Conservation (phyloP, 75 land plant genomes). For the Sequoiadendron giganteum region DNA sequence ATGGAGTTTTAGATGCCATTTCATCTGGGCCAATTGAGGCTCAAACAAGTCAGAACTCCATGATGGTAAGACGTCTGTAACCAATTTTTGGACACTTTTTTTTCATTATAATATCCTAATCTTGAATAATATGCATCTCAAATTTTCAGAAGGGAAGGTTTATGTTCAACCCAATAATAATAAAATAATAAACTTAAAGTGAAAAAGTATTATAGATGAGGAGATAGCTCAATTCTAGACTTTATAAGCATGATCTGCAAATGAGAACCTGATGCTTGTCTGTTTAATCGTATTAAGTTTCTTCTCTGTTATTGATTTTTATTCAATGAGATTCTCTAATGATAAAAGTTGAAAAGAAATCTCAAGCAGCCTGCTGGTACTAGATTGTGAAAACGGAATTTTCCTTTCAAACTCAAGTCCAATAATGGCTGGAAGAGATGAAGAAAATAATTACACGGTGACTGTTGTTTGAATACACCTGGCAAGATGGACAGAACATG, state of each 20-base stretch:
- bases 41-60: constrained; percentile 51
- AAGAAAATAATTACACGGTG: neutral
- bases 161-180: neutral
- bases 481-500: neutral
- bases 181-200: neutral
- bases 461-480: neutral
- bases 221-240: neutral
- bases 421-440: neutral
- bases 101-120: neutral
- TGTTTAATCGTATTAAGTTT: neutral
- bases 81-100: neutral
- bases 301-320: neutral
- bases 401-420: neutral
- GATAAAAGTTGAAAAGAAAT: neutral
- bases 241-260: neutral
- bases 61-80: constrained; percentile 45
- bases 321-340: neutral
- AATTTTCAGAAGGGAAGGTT: neutral
- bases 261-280: neutral
- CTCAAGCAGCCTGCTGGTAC: neutral
- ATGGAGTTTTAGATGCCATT: constrained; percentile 66
- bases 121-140: neutral
- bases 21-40: constrained; percentile 73
- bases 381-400: neutral
- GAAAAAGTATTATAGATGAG: neutral